Evolutionary conservation across 768 basidiomycete species (phyloP), one percentile per base, ranked within the genome.

Genomic region (Russula compacta): DNA sequence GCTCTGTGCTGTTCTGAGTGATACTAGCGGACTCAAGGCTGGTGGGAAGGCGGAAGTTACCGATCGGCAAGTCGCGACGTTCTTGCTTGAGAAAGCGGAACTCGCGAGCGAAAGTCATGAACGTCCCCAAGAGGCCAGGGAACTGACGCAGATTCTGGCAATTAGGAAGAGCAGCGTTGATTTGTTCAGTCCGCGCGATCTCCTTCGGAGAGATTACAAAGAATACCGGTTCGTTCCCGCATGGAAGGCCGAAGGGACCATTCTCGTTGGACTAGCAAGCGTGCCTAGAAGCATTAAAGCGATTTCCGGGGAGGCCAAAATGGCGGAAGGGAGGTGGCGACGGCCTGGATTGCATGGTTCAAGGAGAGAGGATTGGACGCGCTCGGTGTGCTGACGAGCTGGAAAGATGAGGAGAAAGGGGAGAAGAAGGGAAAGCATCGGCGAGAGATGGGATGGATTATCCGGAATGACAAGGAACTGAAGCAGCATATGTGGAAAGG

Each of bases 131-230:
- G n/a, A 74, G 4, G 73, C 90, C 51, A 77, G 77, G 63, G 73
- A 74, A 0, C 77, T 92, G 14, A 75, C 79, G 2, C 68, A 71
- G 39, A 70, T 72, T 3, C 78, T 92, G 24, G 60, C 74, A 53
- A 66, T 68, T 2, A 82, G 82, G 73, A 99, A 98, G 70, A 67
- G 67, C 4, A 81, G 86, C 60, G 76, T 98, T 9, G 81, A 82
- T 1, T 79, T 83, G 63, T 78, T 98, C 17, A 75, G 74, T 8
- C 82, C 83, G 0, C 78, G 81, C 58, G 93, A 98, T 68, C 81
- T 98, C 19, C 79, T 99, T 5, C 79, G 92, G 12, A 77, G 97
- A n/a, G 97, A 99, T 73, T 99, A 94, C 78, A 98, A 99, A 71
- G 85, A 95, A 65, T 95, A 93, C 69, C 70, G 72, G 1, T 72